Base-by-base conservation (phyloP, 177 flowering plant species). In the Vitis hybrid region DNA sequence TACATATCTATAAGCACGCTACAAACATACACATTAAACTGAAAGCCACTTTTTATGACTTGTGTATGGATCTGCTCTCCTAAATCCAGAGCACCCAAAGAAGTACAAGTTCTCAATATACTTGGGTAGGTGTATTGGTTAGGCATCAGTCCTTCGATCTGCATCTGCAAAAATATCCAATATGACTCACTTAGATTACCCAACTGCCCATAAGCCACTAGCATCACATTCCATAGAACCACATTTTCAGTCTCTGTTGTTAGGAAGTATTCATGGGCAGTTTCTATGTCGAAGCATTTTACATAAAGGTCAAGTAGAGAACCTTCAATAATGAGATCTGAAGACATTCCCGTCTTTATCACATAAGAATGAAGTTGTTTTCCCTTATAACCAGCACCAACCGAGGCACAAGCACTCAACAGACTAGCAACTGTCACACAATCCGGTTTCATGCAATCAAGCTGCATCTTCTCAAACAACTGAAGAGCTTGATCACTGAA, bases 141-240 rank as follows among this genome's bases (percentile, higher is more conserved):
- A 55, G 91, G 89, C 24, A 67, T 65, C 73, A 86, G 49, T 4
- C 87, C 86, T 65, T 76, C 62, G 31, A 75, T 59, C 63, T 73
- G 84, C 88, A 88, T 82, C 69, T 73, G 73, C 11, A 66, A 75
- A 63, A 83, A 84, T 19, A 88, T 70, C 9, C 59, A 15, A 54
- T 77, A 55, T 6, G 87, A 85, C 20, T 78, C 74, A 52, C 59
- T 69, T 3, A 86, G 70, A 73, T 83, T 59, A 18, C 83, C 88
- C 15, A 73, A 59, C 77, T 82, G 83, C 50, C 87, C 89, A 78
- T 83, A 85, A 47, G 87, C 84, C 53, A 81, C 86, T 20, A 86
- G 82, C 88, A 88, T 82, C 52, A 84, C 79, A 76, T 88, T 88
- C 91, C 89, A 88, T 4, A 86, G 71, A n/a, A 88, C 91, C 22